Evolutionary conservation across 1,284 basidiomycete species (phyloP), one percentile per base, ranked within the genome.

Genomic region (Marasmius oreades): DNA sequence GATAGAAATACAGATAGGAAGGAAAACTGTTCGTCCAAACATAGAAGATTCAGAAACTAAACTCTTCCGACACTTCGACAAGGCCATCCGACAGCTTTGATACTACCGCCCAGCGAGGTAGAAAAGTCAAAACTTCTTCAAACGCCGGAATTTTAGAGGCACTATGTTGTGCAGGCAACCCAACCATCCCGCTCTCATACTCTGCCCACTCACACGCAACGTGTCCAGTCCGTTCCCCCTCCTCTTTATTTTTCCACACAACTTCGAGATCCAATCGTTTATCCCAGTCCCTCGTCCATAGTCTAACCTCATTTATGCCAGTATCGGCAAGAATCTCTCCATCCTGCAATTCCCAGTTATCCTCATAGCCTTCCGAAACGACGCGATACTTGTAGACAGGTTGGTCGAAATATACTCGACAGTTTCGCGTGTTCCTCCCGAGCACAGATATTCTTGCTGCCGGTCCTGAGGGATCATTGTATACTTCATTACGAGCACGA

Each of bases 261-360:
- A 83, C 69, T 60, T 83, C 77, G 22, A 88, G 80, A 31, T 74
- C 75, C 59, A 88, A 88, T 60, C 67, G 70, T 59, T 75, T 75
- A 12, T 76, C 82, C 82, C 88, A 91, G n/a, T 74, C 77, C 26
- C 89, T 76, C 57, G 83, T 86, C 86, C 86, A 92, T 14, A 92
- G 69, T 48, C 77, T 67, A 52, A 88, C 53, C 63, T 79, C 73
- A 31, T 64, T 67, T 36, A 83, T 52, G 0, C 79, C 83, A 5
- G 64, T 63, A 5, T 65, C 59, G 0, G 74, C 71, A 12, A 79
- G 62, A 34, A 72, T 72, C 63, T 80, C 82, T 3, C 76, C 75
- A 2, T 67, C 64, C 60, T 82, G 83, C 57, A 80, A 65, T 3
- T 65, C 71, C 24, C 63, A 68, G 5, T 71, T 69, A 24, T 59